These are phyloP conservation scores for Herpotrichia juniperi DNA, from an alignment of 2,329 filamentous ascomycete species.

Conservation along the genomic window DNA sequence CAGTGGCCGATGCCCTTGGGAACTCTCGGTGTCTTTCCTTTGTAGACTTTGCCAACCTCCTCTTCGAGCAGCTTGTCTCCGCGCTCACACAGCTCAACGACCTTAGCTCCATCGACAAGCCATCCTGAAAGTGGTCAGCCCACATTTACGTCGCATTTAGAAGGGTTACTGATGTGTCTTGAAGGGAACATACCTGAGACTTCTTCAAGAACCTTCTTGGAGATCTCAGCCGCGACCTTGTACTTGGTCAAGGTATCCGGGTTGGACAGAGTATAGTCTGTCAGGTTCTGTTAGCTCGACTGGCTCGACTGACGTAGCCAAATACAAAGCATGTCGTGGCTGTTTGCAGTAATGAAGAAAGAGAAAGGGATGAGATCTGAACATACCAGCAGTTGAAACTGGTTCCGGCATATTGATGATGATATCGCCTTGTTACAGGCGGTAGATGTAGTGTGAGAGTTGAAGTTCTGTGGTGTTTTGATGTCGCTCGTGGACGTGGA, in stretches of 20 bases:
- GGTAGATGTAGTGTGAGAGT: slow-evolving; percentile 26
- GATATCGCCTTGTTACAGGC: slow-evolving; percentile 15
- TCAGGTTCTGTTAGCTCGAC: slow-evolving; percentile 29
- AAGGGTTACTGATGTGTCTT: neutral
- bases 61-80: slow-evolving; percentile 95
- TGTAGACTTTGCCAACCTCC: slow-evolving; percentile 94
- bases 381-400: slow-evolving; percentile 35
- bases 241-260: slow-evolving; percentile 98
- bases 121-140: slow-evolving; percentile 56
- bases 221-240: slow-evolving; percentile 94
- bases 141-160: slow-evolving; percentile 10
- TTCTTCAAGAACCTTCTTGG: slow-evolving; percentile 90
- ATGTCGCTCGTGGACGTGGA: slow-evolving; percentile 8
- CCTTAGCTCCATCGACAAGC: slow-evolving; percentile 85
- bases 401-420: slow-evolving; percentile 44
- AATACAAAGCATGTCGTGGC: slow-evolving; percentile 1
- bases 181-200: slow-evolving; percentile 64
- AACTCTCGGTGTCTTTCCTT: slow-evolving; percentile 84
- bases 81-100: slow-evolving; percentile 91
- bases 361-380: neutral
- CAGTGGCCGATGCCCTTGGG: slow-evolving; percentile 93
- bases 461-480: slow-evolving; percentile 15
- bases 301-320: slow-evolving; percentile 22
- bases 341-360: neutral
- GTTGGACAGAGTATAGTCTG: slow-evolving; percentile 89